Base-by-base conservation (phyloP, 1,139 yeast genomes). In the Geotrichum australiense region DNA sequence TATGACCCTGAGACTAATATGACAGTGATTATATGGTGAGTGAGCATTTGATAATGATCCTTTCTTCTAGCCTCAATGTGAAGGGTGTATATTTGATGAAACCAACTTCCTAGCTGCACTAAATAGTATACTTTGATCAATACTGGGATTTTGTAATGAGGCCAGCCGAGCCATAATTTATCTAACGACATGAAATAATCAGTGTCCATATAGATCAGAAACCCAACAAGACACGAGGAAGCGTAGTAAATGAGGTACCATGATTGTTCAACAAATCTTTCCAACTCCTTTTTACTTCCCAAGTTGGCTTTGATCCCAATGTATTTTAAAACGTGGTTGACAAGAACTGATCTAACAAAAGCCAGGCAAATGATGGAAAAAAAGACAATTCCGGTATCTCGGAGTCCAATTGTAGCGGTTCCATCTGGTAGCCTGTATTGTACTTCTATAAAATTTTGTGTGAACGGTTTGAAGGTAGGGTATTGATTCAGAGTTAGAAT, bases 1-100 rank as follows among this genome's bases (percentile, higher is more conserved):
- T 86, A 87, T 1, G 93, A 80, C 1, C 93, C 93, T 16, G 73
- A 62, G 34, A 83, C 71, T 47, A 87, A 69, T 23, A 69, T 54
- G 53, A 80, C 72, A 1, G 96, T 87, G 43, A 87, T 79, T 42
- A 87, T 77, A 62, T 87, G 96, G 59, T 87, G 96, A 39, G 80
- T 67, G 56, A 86, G 76, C 96, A 87, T 87, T 61, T 86, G 95
- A 53, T 65, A 63, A 59, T 84, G 80, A 60, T 87, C 96, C 59
- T 85, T 85, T 53, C 96, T 75, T 50, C 70, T 74, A 48, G 76
- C 78, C 63, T 87, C 96, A 42, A 86, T 64, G 61, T 85, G 77
- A 47, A 87, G 66, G 15, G 81, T 86, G 51, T 82, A 72, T 20
- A 85, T 69, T 61, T 85, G 94, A 53, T 83, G 87, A 49, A 85